Percentiles rank a stretch among this genome's conserved stretches.
phyloP scores from a whole-genome alignment of 1,139 yeast species.

The Scheffersomyces quercinus region DNA sequence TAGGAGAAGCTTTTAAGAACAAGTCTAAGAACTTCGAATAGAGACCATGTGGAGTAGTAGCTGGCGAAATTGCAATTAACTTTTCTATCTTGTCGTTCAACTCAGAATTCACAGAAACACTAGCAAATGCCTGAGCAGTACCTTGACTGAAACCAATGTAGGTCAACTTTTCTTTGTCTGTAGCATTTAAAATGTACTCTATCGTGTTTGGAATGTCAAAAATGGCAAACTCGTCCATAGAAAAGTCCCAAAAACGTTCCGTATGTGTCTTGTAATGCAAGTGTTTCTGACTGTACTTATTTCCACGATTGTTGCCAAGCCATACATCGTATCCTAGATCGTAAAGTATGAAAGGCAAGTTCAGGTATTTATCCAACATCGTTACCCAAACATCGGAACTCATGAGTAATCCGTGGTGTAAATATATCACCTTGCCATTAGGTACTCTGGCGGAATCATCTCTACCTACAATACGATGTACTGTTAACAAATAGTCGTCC shows the following conservation, averaged over 20 bases:
- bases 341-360: conserved; percentile 74
- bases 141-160: conserved; percentile 92
- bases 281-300: conserved; percentile 70
- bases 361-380: conserved; percentile 58
- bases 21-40: conserved; percentile 76
- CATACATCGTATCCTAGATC: conserved; percentile 90
- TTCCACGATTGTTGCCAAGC: conserved; percentile 89
- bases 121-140: conserved; percentile 86
- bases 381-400: conserved; percentile 88
- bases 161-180: conserved; percentile 41
- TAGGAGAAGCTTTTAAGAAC: conserved; percentile 76
- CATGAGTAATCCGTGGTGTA: conserved; percentile 93
- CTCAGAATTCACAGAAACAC: conserved; percentile 67
- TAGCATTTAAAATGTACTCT: conserved; percentile 32
- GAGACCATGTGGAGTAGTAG: conserved; percentile 88
- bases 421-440: conserved; percentile 58
- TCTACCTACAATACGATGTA: conserved; percentile 24
- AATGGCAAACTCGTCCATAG: conserved; percentile 48
- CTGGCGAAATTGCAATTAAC: conserved; percentile 86
- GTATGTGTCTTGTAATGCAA: conserved; percentile 37
- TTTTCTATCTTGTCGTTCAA: conserved; percentile 68
- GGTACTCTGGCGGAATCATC: conserved; percentile 7
- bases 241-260: conserved; percentile 45
- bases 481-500: conserved; percentile 41
- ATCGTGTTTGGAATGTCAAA: conserved; percentile 49